Base-by-base conservation (phyloP, 2,329 filamentous ascomycete species). In the Nemania sp. region DNA sequence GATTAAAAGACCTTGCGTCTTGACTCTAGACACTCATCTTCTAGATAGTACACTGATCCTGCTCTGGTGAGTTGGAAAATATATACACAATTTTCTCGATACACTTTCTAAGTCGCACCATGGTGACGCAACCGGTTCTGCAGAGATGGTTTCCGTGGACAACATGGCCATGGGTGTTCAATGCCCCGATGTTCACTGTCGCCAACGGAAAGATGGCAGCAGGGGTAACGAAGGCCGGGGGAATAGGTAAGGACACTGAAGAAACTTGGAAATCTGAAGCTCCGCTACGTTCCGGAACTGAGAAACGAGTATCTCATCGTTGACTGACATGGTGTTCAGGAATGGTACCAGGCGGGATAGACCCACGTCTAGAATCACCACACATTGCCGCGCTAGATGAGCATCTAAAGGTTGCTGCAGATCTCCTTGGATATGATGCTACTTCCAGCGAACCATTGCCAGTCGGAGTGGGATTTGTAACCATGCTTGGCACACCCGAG, bases 211-310 rank as follows among this genome's bases (percentile, higher is more conserved):
- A 42, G 22, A 17, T 42, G 39, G 39, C 39, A 14, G 24, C 22
- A 5, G 39, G 26, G n/a, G 39, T 42, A 26, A 26, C 22, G 22
- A 42, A 42, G 22, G 39, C 39, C 39, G 39, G 39, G 14, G 39
- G 39, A 24, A 42, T 42, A 42, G 39, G 39, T 42, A 24, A 42
- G 39, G 5, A n/a, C n/a, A n/a, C n/a, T n/a, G n/a, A n/a, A n/a
- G n/a, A n/a, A n/a, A n/a, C n/a, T n/a, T n/a, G n/a, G n/a, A n/a
- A 26, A 26, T 8, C 7, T 6, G n/a, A 4, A 8, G 20, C 6
- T 24, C 5, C 20, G 24, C 22, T n/a, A n/a, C 30, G 39, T 20
- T 20, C 34, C 12, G n/a, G 34, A 2, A 7, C 6, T 8, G 30
- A 37, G 34, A 12, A 20, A 15, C 6, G 15, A 37, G 6, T 12